A percentile compares a stretch with the other conserved stretches of the same genome.
Conservation (phyloP, 2,329 filamentous ascomycete species). For the Chlorencoelia australis region DNA sequence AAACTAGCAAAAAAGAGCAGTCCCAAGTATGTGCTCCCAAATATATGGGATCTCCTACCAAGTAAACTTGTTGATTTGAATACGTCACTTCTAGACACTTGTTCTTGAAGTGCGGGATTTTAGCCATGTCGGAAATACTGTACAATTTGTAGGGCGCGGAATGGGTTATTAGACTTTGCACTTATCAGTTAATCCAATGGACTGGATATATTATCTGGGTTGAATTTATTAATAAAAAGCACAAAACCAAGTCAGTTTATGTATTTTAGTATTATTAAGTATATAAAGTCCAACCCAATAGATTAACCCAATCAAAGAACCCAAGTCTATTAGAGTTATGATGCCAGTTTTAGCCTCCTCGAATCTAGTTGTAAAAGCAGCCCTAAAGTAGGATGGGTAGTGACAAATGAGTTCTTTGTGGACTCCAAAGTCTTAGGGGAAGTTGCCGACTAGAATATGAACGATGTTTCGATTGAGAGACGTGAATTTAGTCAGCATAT, state of each 20-base stretch:
- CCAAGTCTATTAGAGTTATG: slow-evolving; percentile 4
- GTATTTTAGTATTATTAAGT: background rate
- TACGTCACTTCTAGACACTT: background rate
- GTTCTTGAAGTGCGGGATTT: slow-evolving; percentile 3
- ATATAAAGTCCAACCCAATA: slow-evolving; percentile 17
- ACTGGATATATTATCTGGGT: no score
- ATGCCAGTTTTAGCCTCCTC: slow-evolving; percentile 6
- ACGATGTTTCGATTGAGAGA: slow-evolving; percentile 4
- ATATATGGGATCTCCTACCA: background rate
- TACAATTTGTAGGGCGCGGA: no score
- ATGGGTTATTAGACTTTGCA: no score
- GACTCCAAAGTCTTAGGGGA: slow-evolving; percentile 10
- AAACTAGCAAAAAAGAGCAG: slow-evolving; percentile 1
- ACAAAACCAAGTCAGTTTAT: background rate
- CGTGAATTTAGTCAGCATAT: background rate
- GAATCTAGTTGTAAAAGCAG: slow-evolving; percentile 8
- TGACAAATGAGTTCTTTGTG: slow-evolving; percentile 13
- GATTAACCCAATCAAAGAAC: slow-evolving; percentile 9
- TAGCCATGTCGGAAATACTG: slow-evolving; percentile 7
- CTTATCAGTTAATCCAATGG: no score
- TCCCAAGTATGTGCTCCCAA: slow-evolving; percentile 2
- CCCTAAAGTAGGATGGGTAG: slow-evolving; percentile 15
- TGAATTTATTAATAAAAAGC: no score
- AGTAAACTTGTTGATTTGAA: background rate
- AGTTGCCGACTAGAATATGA: slow-evolving; percentile 7